Conservation (phyloP, 352 stramenopile genomes). For the Sclerospora graminicola region DNA sequence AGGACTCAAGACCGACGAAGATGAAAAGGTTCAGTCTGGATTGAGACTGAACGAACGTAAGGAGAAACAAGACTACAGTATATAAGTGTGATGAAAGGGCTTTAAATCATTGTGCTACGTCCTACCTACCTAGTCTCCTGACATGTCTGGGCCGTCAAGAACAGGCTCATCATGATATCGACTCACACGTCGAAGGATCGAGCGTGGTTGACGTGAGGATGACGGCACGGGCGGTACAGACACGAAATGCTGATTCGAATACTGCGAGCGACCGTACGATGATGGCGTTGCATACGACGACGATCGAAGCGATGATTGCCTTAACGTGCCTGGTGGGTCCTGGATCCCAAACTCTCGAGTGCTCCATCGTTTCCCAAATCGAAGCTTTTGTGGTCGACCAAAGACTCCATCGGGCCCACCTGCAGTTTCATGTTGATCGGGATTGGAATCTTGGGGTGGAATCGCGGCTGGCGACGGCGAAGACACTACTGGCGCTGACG, state of each 20-base stretch:
- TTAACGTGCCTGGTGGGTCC: constrained; percentile 17
- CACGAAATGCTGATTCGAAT: constrained; percentile 7
- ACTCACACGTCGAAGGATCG: constrained; percentile 44
- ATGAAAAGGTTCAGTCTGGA: background rate
- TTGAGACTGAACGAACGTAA: too few species aligned
- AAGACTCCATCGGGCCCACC: constrained; percentile 45
- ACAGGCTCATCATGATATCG: constrained; percentile 39
- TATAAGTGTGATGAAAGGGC: too few species aligned
- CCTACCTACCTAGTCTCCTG: background rate
- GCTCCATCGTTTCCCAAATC: constrained; percentile 51
- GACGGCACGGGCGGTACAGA: constrained; percentile 11
- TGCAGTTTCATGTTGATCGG: constrained; percentile 28
- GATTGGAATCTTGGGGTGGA: constrained; percentile 3
- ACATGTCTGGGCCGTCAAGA: constrained; percentile 12
- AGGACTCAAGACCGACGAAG: constrained; percentile 5
- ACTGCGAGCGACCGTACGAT: constrained; percentile 17
- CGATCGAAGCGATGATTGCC: background rate
- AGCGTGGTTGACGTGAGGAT: constrained; percentile 14
- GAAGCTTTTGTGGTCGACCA: constrained; percentile 41
- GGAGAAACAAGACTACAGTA: too few species aligned
- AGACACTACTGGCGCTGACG: constrained; percentile 8
- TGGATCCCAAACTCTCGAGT: constrained; percentile 35
- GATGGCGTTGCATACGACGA: constrained; percentile 13
- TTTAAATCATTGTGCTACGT: too few species aligned
- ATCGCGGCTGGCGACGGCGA: constrained; percentile 7